Evolutionary conservation across 176 grass and related monocot species (phyloP), one percentile per base, ranked within the genome.

Genomic region (Neostapfia colusana): DNA sequence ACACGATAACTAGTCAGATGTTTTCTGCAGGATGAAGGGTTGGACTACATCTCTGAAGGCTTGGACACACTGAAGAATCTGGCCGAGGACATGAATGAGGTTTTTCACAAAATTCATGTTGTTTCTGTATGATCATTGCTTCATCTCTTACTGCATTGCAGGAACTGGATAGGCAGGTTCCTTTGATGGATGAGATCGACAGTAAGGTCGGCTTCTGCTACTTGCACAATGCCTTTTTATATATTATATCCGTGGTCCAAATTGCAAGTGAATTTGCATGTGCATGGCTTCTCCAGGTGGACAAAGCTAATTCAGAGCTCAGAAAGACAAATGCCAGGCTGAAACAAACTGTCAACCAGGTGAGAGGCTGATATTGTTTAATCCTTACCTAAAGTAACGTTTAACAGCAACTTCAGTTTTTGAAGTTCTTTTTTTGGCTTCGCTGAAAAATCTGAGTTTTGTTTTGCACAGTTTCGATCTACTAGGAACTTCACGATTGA

Each of bases 151-250:
- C 23, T 73, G 37, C 70, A 75, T 37, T 48, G 50, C 85, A 98
- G 95, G 91, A 98, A 84, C 10, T 94, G 84, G 89, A 98, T 72
- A 92, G 91, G 59, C 89, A 98, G 85, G 80, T 85, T 12, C 89
- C 91, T 68, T 24, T 98, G 54, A 90, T 94, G 68, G 95, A 94
- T 84, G 91, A 94, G 75, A 98, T 98, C 35, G 95, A 98, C 63
- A 75, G 72, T 16, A 99, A 99, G 95, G 91, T 92, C 20, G 12
- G 26, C 23, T 63, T 63, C 15, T 27, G 44, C 1, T 56, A 13
- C 8, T 7, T 72, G 31, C 67, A 43, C 1, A 81, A 41, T 55
- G 23, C 13, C 12, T 69, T 27, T 51, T 50, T 15, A 43, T 15
- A 15, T 46, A 14, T 79, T 23, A 0, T 68, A 21, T 46, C 26